A percentile compares a stretch with the other conserved stretches of the same genome.
phyloP scores from a whole-genome alignment of 495 filamentous ascomycete species.

The Cercophora samala region DNA sequence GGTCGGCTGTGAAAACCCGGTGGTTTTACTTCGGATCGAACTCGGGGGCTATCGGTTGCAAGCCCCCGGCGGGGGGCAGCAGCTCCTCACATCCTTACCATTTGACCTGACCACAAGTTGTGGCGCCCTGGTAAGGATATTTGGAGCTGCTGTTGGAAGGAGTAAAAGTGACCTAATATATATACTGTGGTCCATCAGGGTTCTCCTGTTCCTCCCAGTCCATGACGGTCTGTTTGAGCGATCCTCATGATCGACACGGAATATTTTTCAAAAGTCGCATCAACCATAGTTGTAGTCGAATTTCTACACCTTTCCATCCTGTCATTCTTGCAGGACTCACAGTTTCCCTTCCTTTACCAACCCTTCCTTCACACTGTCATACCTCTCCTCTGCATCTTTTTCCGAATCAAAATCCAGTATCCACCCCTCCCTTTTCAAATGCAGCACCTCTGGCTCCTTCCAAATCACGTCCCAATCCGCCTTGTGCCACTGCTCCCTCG shows the following conservation, averaged over 20 bases:
- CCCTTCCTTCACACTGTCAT: not conserved
- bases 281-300: too few relatives aligned
- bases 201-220: not conserved
- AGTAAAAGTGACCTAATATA: too few relatives aligned
- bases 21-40: not conserved
- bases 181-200: not conserved
- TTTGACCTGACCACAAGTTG: too few relatives aligned
- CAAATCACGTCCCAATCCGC: conserved; percentile 55
- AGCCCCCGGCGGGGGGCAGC: not conserved
- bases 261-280: too few relatives aligned
- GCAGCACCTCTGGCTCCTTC: conserved; percentile 56
- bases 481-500: conserved; percentile 60
- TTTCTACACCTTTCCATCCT: too few relatives aligned
- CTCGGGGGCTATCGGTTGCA: not conserved
- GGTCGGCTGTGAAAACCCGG: not conserved
- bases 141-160: too few relatives aligned
- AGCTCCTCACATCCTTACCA: not conserved
- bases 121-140: too few relatives aligned
- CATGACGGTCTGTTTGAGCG: not conserved
- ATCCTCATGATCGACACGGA: too few relatives aligned
- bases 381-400: conserved; percentile 40
- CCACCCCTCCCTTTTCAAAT: conserved; percentile 56
- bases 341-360: not conserved
- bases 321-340: too few relatives aligned
- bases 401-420: conserved; percentile 61